Conservation (phyloP, 768 basidiomycete species). For the Artomyces pyxidatus region DNA sequence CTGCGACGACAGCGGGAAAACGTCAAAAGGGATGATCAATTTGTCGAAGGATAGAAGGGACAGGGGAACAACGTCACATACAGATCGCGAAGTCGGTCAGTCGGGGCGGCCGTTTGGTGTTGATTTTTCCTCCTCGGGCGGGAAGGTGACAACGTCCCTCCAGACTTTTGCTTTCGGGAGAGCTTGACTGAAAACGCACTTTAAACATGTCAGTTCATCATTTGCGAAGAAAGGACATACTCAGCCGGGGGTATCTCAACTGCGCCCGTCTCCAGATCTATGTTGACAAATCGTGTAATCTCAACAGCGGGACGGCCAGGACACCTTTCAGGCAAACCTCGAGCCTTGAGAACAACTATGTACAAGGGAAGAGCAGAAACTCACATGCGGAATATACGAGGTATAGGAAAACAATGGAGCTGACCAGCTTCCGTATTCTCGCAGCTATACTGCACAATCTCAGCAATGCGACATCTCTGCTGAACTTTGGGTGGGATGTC, state of each 20-base stretch:
- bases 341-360: no score
- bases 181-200: not conserved
- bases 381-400: conserved; percentile 68
- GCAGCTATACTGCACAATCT: conserved; percentile 64
- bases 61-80: no score
- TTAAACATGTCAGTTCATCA: no score
- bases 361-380: no score
- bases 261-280: conserved; percentile 40
- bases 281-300: conserved; percentile 47
- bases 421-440: conserved; percentile 22
- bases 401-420: conserved; percentile 60
- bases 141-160: not conserved
- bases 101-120: no score
- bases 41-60: no score
- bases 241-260: conserved; percentile 42
- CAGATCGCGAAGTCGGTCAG: no score
- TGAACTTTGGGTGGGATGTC: not conserved
- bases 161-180: not conserved
- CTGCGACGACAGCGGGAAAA: no score
- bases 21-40: no score
- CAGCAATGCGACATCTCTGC: conserved; percentile 49
- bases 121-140: no score
- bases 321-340: no score
- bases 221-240: no score
- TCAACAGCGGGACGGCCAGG: conserved; percentile 58